phyloP scores from a whole-genome alignment of 805 yeast species.

The Citeromyces matritensis region DNA sequence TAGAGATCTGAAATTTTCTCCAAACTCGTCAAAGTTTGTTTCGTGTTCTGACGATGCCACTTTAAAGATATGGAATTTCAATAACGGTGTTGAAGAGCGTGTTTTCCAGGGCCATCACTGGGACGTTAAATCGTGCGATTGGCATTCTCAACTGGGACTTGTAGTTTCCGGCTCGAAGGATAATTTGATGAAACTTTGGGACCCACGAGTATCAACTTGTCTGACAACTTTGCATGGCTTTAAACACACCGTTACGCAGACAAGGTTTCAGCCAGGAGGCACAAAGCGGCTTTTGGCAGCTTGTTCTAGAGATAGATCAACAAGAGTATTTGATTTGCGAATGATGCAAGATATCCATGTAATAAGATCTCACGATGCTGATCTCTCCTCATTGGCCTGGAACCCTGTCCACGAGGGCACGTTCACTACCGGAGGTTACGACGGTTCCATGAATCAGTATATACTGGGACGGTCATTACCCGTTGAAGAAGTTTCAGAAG shows the following conservation, averaged over 20 bases:
- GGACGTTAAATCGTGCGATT: constrained; percentile 95
- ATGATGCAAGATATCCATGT: constrained; percentile 65
- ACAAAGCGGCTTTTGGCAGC: constrained; percentile 64
- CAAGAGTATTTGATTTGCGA: constrained; percentile 77
- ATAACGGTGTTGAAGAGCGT: constrained; percentile 73
- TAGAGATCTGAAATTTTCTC: constrained; percentile 79
- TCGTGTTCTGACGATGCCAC: constrained; percentile 88
- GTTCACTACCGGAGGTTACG: constrained; percentile 76
- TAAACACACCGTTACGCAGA: constrained; percentile 84
- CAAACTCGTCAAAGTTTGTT: constrained; percentile 83
- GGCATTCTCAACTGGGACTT: constrained; percentile 86
- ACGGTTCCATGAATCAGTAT: constrained; percentile 77
- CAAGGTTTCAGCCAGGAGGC: constrained; percentile 77
- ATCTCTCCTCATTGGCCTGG: constrained; percentile 80
- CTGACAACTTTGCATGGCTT: constrained; percentile 78
- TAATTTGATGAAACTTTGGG: constrained; percentile 89
- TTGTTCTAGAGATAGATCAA: constrained; percentile 78
- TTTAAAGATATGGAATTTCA: constrained; percentile 88
- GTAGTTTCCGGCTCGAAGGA: constrained; percentile 92
- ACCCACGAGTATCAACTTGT: constrained; percentile 69
- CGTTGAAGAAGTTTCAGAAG: constrained; percentile 7
- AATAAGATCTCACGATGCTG: constrained; percentile 70
- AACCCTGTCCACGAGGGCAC: constrained; percentile 77
- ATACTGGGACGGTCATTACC: constrained; percentile 16
- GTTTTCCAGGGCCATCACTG: constrained; percentile 87